Conservation (phyloP, 805 yeast genomes). For the Candida lessepsii region DNA sequence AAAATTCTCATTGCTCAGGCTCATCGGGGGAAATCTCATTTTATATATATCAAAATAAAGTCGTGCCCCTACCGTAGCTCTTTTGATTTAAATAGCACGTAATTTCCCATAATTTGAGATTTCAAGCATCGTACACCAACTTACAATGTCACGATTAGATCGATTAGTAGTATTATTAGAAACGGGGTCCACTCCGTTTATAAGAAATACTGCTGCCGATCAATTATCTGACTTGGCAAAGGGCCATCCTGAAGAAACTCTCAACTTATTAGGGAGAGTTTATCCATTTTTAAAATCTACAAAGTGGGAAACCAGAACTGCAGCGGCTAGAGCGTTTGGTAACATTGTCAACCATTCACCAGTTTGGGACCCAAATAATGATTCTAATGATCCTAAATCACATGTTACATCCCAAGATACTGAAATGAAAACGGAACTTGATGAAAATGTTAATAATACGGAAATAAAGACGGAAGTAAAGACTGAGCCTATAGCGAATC, state of each 20-base stretch:
- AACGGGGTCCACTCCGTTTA: constrained; percentile 92
- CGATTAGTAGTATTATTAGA: constrained; percentile 66
- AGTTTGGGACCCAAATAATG: constrained; percentile 80
- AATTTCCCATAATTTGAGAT: constrained; percentile 6
- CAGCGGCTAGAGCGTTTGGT: constrained; percentile 94
- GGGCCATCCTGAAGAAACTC: constrained; percentile 90
- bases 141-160: constrained; percentile 54
- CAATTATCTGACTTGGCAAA: constrained; percentile 92
- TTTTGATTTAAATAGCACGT: constrained; percentile 1
- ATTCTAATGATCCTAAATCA: not conserved
- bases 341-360: constrained; percentile 80
- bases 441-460: constrained; percentile 1
- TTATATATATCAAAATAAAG: constrained; percentile 6
- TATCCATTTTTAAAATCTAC: constrained; percentile 80
- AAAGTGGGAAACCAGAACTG: constrained; percentile 94
- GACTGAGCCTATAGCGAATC: constrained; percentile 1
- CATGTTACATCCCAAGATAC: not conserved
- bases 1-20: not conserved
- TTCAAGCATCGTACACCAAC: not conserved
- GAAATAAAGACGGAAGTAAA: constrained; percentile 2
- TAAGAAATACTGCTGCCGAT: constrained; percentile 95
- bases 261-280: constrained; percentile 79
- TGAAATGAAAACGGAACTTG: constrained; percentile 21
- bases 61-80: constrained; percentile 6
- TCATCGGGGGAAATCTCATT: not conserved